Percentiles rank a stretch among this genome's conserved stretches.
Evolutionary conservation across 495 filamentous ascomycete species (phyloP).

Genomic region (Sordaria brevicollis): DNA sequence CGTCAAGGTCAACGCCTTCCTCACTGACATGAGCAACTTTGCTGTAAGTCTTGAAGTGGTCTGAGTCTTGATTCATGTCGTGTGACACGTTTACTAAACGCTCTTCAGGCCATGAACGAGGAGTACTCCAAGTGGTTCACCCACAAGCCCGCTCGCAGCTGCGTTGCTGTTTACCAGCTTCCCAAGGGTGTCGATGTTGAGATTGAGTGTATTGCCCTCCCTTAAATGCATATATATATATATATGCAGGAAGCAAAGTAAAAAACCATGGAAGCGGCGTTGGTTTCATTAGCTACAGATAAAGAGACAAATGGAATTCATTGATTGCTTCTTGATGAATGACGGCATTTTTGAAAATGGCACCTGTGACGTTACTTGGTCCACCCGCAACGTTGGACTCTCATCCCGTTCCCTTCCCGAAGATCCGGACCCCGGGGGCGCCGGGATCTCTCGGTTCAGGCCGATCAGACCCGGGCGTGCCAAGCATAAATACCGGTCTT

Average conservation of each 20-base stretch:
- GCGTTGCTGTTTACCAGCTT: constrained; percentile 80
- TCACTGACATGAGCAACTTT: constrained; percentile 78
- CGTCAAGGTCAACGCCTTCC: constrained; percentile 76
- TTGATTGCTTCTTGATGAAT: background rate
- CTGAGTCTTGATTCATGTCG: background rate
- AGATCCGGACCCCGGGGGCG: background rate
- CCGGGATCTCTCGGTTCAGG: background rate
- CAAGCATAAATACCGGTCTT: background rate
- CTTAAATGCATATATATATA: constrained; percentile 36
- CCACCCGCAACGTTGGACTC: background rate
- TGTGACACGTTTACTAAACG: constrained; percentile 3
- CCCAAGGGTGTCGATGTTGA: constrained; percentile 86
- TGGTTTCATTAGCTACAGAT: constrained; percentile 5
- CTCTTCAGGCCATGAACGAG: constrained; percentile 60
- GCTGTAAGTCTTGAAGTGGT: constrained; percentile 23
- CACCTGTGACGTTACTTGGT: background rate
- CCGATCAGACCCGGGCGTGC: background rate
- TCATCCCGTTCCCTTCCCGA: background rate
- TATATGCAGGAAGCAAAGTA: background rate
- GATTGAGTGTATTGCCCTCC: constrained; percentile 83
- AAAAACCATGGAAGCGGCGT: background rate
- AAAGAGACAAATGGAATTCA: background rate
- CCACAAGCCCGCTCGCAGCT: constrained; percentile 85
- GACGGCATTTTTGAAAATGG: background rate
- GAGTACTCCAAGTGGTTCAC: constrained; percentile 81